These are phyloP conservation scores for Rhodotorula sp. DNA, from an alignment of 1,284 basidiomycete genomes.

Conservation along the genomic window DNA sequence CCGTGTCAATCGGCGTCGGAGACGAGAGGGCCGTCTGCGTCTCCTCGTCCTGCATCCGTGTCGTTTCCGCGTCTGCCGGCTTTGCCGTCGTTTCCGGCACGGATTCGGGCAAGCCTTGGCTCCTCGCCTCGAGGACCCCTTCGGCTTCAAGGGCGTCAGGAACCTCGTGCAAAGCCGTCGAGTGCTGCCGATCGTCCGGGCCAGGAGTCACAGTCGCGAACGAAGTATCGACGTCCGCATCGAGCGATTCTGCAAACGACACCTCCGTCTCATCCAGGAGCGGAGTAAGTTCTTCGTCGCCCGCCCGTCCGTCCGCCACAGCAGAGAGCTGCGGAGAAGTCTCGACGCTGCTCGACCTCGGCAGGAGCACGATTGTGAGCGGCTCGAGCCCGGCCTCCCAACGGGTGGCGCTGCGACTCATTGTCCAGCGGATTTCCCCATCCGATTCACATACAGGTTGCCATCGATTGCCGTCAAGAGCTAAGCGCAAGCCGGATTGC, in stretches of 20 bases:
- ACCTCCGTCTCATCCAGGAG: not conserved
- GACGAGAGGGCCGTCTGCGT: no score
- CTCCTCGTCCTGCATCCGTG: not conserved
- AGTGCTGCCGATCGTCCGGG: not conserved
- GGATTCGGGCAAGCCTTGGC: no score
- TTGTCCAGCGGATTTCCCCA: not conserved
- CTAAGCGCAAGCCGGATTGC: not conserved
- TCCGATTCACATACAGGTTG: not conserved
- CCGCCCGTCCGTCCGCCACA: not conserved
- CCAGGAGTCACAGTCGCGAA: not conserved
- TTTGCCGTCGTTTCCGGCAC: no score
- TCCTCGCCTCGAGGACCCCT: no score
- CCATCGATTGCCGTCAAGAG: not conserved
- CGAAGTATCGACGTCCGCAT: not conserved
- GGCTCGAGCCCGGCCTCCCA: no score
- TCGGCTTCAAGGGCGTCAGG: not conserved
- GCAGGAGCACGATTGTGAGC: no score
- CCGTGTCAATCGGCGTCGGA: not conserved
- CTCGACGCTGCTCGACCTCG: not conserved
- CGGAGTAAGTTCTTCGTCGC: not conserved
- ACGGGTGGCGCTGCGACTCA: not conserved
- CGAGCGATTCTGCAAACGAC: slow-evolving; percentile 1
- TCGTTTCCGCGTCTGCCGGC: no score
- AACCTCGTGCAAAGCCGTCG: not conserved
- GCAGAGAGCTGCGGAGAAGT: not conserved